Base-by-base conservation (phyloP, 129 eudicot species). In the Ambrosia artemisiifolia region DNA sequence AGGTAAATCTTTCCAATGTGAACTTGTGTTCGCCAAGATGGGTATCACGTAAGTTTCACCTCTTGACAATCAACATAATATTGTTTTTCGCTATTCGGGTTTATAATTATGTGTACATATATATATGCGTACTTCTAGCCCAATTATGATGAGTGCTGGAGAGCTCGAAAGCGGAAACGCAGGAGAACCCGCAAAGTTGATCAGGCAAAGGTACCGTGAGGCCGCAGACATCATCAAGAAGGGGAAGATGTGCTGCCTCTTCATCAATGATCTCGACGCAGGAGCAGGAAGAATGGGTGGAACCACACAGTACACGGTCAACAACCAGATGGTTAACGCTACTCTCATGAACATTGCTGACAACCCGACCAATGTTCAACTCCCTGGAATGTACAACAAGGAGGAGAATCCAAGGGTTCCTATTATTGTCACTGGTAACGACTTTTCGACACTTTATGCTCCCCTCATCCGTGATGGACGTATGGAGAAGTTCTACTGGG, bases 401-500 rank as follows among this genome's bases (percentile, higher is more conserved):
- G 82, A 90, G 79, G 99, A 90, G 44, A 94, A 90, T 73, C 75
- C 89, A 2, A 91, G 97, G 38, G 98, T 94, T 3, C 97, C 98
- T 2, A 94, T 94, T 75, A 85, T 94, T 2, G 93, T 85, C 81
- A 94, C 98, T 1, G 98, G 98, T 67, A 94, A 94, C 69, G 98
- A 94, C 56, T 94, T 94, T 70, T 94, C 98, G 1, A 94, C 98
- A 6, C 74, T 94, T 74, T 94, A 94, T 49, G 98, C 97, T 32
- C 98, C 98, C 16, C 95, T 94, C 53, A 94, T 94, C 79, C 98
- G 96, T 87, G 98, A 93, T 61, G 96, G 98, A 19, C 96, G 99
- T 86, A 94, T 94, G 97, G 97, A 94, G 87, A 94, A 90, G 47
- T 94, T 94, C 82, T 94, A 90, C 89, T 94, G 98, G 98, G 97